Evolutionary conservation across 2,329 filamentous ascomycete species (phyloP), one percentile per base, ranked within the genome.

Genomic region (Exophiala calicioides): DNA sequence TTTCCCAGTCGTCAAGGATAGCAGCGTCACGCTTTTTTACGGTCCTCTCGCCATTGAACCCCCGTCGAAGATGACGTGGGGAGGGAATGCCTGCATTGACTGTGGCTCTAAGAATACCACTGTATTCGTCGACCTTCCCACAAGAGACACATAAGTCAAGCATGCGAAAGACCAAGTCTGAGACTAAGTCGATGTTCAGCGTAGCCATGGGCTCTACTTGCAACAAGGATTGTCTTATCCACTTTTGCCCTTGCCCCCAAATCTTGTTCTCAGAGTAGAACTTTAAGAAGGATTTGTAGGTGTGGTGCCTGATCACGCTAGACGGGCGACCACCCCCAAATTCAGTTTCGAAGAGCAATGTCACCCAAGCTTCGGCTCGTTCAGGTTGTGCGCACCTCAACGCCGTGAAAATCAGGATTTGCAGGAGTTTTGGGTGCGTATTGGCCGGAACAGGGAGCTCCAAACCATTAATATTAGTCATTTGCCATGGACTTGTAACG

Each of bases 111-210:
- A 58, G 36, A 19, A 58, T 55, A 2, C 32, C 33, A 6, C 47
- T 52, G 30, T 58, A 58, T 27, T 53, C 52, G 8, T 50, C 39
- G 16, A 47, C 30, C 33, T 47, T 52, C 27, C 50, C 32, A 35
- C 56, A 58, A 18, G 44, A 44, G 32, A 57, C 54, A 44, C 56
- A 57, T 20, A 55, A 38, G 34, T 58, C 51, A 5, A 58, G 42
- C 48, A 57, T 58, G 10, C 56, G 55, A 26, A 55, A 47, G 32
- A 58, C 49, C 26, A 57, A 42, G 3, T 48, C 42, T 15, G 40
- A 38, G 8, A 58, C 34, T 9, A 33, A 42, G 21, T 50, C 43
- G 15, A 44, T 37, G 3, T 43, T 47, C n/a, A 39, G 30, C 10
- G 40, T 35, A 8, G 47, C 48, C 16, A 57, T 51, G 5, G 40